Conservation (phyloP, 495 filamentous ascomycete genomes). For the Xylaria nigripes region DNA sequence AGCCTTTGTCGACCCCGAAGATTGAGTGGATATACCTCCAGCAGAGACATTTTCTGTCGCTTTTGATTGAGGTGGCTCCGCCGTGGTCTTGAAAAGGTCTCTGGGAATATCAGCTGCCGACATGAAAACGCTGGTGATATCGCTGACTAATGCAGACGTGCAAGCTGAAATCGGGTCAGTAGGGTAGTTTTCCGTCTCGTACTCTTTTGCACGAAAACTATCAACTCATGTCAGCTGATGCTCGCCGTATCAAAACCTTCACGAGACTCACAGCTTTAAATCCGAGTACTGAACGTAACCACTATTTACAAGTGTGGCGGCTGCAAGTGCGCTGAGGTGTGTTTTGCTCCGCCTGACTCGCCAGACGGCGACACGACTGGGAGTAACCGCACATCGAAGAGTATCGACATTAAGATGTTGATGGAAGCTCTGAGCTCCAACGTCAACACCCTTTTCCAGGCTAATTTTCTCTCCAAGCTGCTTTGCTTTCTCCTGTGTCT, state of each 20-base stretch:
- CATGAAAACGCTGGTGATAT: conserved; percentile 65
- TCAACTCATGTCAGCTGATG: conserved; percentile 13
- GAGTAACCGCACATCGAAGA: conserved; percentile 57
- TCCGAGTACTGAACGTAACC: conserved; percentile 54
- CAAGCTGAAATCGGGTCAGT: conserved; percentile 65
- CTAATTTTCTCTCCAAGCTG: conserved; percentile 54
- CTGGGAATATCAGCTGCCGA: conserved; percentile 75
- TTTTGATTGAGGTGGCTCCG: conserved; percentile 13
- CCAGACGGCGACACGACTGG: conserved; percentile 62
- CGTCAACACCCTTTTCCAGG: conserved; percentile 54
- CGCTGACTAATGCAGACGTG: conserved; percentile 66
- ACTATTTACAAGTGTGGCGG: conserved; percentile 53
- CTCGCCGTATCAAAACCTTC: background rate
- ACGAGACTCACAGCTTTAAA: conserved; percentile 53
- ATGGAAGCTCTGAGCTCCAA: conserved; percentile 63
- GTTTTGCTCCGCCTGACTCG: conserved; percentile 54
- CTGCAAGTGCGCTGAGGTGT: conserved; percentile 61
- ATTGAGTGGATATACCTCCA: conserved; percentile 4
- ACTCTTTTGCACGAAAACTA: conserved; percentile 59
- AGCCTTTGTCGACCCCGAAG: conserved; percentile 8
- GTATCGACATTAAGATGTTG: conserved; percentile 51
- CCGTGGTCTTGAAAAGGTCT: conserved; percentile 54
- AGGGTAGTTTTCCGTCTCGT: conserved; percentile 64
- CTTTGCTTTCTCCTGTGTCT: conserved; percentile 47
- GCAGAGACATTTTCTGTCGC: conserved; percentile 11